Evolutionary conservation across 352 stramenopile species (phyloP), one percentile per base, ranked within the genome.

Genomic region (Phytophthora idaei): DNA sequence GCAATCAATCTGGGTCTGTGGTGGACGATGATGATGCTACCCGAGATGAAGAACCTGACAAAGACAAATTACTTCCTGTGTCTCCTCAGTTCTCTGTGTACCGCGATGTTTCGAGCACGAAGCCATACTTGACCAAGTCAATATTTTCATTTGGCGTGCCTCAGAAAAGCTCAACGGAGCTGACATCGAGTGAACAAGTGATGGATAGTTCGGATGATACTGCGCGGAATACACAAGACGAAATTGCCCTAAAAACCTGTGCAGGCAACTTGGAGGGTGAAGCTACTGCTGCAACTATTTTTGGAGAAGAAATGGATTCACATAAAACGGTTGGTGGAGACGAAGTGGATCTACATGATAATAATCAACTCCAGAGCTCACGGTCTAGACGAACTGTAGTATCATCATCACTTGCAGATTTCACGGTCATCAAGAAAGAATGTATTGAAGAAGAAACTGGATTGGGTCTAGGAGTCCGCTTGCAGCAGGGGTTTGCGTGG

Each of bases 111-210:
- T 46, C 2, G 6, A 15, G 55, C 25, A 27, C 27, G 12, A 39
- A 31, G 2, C 0, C 11, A 56, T 57, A n/a, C 31, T 12, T 44
- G 21, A 1, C 32, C 2, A 34, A n/a, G 21, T 71, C 61, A 4
- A 74, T 74, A 47, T 69, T 74, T 44, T 69, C 41, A 34, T 66
- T 69, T 58, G 66, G 21, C 1, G 7, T 46, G 9, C 12, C 17
- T n/a, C 37, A 48, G 25, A 55, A 12, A 37, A 32, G 7, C 0
- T 50, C n/a, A 12, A 12, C 5, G 21, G n/a, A 57, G 10, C 17
- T 57, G 11, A 45, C 11, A 31, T 17, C 6, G 3, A 39, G n/a
- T 48, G 11, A 50, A 9, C 29, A 34, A 29, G n/a, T 44, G 14
- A 3, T 21, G 5, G 15, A 51, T 17, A 27, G 3, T 57, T 27